Base-by-base conservation (phyloP, 2,329 filamentous ascomycete genomes). In the Colletotrichum tabaci region DNA sequence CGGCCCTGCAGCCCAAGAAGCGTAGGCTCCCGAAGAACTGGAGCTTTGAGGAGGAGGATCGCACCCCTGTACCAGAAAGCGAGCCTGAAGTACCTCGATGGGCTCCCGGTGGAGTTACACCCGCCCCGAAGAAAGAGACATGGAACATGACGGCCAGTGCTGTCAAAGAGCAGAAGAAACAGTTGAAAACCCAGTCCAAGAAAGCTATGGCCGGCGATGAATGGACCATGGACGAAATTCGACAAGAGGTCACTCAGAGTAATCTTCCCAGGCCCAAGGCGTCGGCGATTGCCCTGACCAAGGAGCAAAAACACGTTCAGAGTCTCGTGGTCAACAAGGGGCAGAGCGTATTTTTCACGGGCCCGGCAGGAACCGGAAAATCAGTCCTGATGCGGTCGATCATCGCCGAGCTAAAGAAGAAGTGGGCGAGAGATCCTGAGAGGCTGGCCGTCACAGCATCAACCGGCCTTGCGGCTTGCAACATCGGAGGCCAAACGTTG, bases 341-440 rank as follows among this genome's bases (percentile, higher is more conserved):
- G 71, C 92, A 95, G 80, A 98, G 96, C 76, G 95, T 98, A 2
- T 99, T 99, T 85, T 99, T 99, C 81, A 99, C 96, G 1, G 96
- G 96, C 76, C 97, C 96, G 71, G 96, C 96, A 69, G 95, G 93
- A 86, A 98, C 96, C 5, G 96, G 96, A 81, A 99, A 99, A 85
- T 99, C 96, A 1, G 96, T 99, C 4, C 84, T 99, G 68, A 94
- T 99, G 88, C 90, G 95, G 74, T 91, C 97, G 74, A 98, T 98
- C 72, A 98, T 99, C 76, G 84, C 89, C 6, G 90, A 93, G 4
- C 80, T 99, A 61, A 93, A 93, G 72, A 90, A 89, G 74, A 98
- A 97, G 78, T 93, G 92, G 80, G 84, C 83, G 3, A 88, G 89
- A 61, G 94, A 98, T 74, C 91, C 92, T 0, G 96, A 98, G 79